These are phyloP conservation scores for Exserohilum rostratum DNA, from an alignment of 2,329 filamentous ascomycete genomes.

Conservation along the genomic window DNA sequence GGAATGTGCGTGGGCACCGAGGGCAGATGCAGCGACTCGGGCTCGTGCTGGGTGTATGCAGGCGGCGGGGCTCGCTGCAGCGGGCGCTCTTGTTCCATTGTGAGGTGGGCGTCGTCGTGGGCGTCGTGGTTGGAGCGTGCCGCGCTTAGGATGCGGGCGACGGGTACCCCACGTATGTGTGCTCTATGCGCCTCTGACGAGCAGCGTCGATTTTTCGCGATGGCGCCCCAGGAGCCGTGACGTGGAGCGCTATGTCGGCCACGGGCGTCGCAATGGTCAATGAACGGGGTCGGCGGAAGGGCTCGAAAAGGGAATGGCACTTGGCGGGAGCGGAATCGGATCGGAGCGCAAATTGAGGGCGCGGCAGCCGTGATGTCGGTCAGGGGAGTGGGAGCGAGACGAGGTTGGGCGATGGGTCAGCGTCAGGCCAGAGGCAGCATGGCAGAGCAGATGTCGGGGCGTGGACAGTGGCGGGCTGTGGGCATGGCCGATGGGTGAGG, in stretches of 20 bases:
- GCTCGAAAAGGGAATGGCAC: constrained; percentile 23
- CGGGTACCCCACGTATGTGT: constrained; percentile 18
- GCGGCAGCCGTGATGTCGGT: constrained; percentile 23
- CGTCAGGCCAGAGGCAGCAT: constrained; percentile 6
- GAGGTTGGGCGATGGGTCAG: no score
- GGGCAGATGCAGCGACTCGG: constrained; percentile 50
- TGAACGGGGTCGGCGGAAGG: constrained; percentile 7
- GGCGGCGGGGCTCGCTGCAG: constrained; percentile 51
- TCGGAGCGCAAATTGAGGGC: constrained; percentile 15
- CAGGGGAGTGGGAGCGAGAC: constrained; percentile 13
- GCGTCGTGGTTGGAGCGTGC: background rate
- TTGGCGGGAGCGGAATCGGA: constrained; percentile 21
- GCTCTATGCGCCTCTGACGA: constrained; percentile 1
- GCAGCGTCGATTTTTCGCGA: background rate
- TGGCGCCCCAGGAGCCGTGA: background rate
- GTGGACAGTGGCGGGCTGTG: constrained; percentile 6
- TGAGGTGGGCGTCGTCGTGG: background rate
- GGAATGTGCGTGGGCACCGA: constrained; percentile 50
- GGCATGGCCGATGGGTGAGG: constrained; percentile 6
- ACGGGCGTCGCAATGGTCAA: constrained; percentile 12
- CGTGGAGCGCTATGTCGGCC: constrained; percentile 12
- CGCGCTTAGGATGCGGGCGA: constrained; percentile 4
- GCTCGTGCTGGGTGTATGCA: constrained; percentile 52
- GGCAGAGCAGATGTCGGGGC: background rate
- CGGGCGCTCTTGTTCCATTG: constrained; percentile 42